phyloP scores from a whole-genome alignment of 495 filamentous ascomycete genomes.

The Neurospora sp. region DNA sequence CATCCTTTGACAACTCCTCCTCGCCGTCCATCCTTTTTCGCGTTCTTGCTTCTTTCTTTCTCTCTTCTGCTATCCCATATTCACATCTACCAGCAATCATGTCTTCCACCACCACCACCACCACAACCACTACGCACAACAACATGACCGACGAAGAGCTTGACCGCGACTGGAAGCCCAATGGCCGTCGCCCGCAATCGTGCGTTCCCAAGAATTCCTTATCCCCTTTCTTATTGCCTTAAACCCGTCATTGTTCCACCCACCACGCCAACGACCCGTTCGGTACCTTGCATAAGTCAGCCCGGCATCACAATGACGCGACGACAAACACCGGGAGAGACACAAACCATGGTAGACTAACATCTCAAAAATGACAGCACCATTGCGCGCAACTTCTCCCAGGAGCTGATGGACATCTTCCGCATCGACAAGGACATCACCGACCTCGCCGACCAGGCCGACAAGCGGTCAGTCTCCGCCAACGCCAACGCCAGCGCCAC shows the following conservation, averaged over 20 bases:
- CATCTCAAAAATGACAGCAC: constrained; percentile 43
- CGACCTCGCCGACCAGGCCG: constrained; percentile 63
- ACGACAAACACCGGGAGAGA: neutral
- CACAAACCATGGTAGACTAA: constrained; percentile 3
- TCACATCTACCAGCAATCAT: neutral
- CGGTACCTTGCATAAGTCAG: neutral
- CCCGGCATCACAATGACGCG: neutral
- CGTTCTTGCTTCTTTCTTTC: constrained; percentile 22
- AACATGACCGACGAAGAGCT: constrained; percentile 50
- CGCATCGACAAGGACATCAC: constrained; percentile 70
- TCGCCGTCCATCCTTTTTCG: neutral
- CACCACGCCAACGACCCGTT: neutral
- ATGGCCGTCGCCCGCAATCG: constrained; percentile 67
- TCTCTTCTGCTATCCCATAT: constrained; percentile 20
- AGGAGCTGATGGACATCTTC: constrained; percentile 81
- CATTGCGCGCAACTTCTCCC: constrained; percentile 77
- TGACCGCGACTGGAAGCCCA: constrained; percentile 69
- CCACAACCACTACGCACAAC: constrained; percentile 14
- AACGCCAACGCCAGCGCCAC: neutral
- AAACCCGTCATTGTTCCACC: neutral
- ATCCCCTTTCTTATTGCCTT: neutral
- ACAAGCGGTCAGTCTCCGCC: constrained; percentile 63
- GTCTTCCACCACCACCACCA: neutral
- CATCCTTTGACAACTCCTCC: constrained; percentile 1
- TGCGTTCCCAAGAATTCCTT: constrained; percentile 34